phyloP scores from a whole-genome alignment of 768 basidiomycete genomes.

The Goffeauzyma gilvescens region DNA sequence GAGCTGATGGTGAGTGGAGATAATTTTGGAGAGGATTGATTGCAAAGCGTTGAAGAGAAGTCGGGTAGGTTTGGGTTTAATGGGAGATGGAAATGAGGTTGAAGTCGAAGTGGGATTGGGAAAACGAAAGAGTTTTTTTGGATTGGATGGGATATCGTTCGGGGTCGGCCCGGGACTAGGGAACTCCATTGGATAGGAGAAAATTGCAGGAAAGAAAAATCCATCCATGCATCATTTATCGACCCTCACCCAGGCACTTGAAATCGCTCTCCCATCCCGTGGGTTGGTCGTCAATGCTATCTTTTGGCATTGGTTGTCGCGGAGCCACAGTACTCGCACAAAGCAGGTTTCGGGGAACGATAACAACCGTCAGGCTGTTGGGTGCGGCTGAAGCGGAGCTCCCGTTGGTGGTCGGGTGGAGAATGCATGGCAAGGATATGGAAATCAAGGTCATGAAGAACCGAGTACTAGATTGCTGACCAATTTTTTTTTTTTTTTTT shows the following conservation, averaged over 20 bases:
- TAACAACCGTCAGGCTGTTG: background rate
- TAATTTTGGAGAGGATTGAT: background rate
- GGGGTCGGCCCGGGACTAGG: too few relatives aligned
- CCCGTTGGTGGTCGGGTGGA: background rate
- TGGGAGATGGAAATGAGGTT: background rate
- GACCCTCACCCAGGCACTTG: too few relatives aligned
- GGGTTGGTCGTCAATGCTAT: too few relatives aligned
- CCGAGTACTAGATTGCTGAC: background rate
- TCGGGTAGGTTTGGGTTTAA: background rate
- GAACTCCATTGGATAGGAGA: too few relatives aligned
- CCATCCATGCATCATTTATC: too few relatives aligned
- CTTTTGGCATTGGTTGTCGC: too few relatives aligned
- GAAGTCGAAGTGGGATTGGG: background rate
- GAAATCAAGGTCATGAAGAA: background rate
- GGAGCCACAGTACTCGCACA: too few relatives aligned
- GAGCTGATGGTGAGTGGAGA: slow-evolving; percentile 60
- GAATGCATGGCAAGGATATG: too few relatives aligned
- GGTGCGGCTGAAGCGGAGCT: background rate
- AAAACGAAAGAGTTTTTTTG: too few relatives aligned
- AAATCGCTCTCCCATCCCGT: too few relatives aligned
- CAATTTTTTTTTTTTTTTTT: background rate
- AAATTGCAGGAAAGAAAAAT: too few relatives aligned
- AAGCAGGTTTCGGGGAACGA: background rate
- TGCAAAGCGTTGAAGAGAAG: background rate
- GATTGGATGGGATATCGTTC: too few relatives aligned